phyloP scores from a whole-genome alignment of 805 yeast species.

The Hanseniaspora osmophila region DNA sequence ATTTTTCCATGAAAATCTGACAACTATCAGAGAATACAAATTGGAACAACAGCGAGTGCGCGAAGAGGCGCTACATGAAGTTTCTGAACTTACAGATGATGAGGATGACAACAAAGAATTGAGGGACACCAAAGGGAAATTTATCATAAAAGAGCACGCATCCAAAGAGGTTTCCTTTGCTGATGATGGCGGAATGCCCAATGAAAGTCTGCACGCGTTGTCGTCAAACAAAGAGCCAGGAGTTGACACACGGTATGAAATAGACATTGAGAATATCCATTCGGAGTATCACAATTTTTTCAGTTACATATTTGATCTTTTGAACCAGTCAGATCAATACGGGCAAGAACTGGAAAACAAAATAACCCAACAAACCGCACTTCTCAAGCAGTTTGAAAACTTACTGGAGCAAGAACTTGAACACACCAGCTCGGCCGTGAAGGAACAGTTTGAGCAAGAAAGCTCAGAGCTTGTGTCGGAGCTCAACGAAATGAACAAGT shows the following conservation, averaged over 20 bases:
- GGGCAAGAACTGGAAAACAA: not conserved
- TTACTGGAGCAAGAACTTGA: not conserved
- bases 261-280: not conserved
- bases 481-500: not conserved
- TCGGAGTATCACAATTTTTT: not conserved
- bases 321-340: not conserved
- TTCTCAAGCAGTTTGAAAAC: not conserved
- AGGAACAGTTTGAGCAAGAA: not conserved
- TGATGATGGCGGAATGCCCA: no score
- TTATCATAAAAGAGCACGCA: not conserved
- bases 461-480: not conserved
- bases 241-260: not conserved
- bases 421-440: not conserved
- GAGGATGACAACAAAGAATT: not conserved
- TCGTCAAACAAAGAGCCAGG: not conserved
- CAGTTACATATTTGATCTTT: not conserved
- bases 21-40: slow-evolving; percentile 2
- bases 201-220: no score
- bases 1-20: slow-evolving; percentile 1
- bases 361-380: not conserved
- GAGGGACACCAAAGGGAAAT: not conserved
- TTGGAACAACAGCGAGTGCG: slow-evolving; percentile 3
- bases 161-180: no score
- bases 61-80: slow-evolving; percentile 5
- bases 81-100: not conserved